A percentile compares a stretch with the other conserved stretches of the same genome.
Conservation (phyloP, 306 rosid species). For the Urtica urens region DNA sequence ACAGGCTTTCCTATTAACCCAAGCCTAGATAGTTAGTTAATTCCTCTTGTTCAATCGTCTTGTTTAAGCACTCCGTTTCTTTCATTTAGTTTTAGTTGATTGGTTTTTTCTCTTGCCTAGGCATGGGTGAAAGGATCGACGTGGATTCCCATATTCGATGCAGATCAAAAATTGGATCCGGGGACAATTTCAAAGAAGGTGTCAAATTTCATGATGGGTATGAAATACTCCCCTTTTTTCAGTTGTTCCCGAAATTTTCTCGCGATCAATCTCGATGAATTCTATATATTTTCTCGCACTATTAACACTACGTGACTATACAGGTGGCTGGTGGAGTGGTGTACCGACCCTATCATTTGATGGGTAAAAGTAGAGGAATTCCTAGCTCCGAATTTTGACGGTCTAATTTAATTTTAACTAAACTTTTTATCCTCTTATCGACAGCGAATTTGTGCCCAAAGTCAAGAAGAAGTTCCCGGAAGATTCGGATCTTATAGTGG, state of each 20-base stretch:
- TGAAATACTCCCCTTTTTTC: no score
- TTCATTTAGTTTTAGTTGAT: background rate
- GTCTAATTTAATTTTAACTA: slow-evolving; percentile 6
- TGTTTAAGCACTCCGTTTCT: background rate
- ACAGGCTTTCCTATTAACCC: no score
- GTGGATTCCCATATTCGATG: slow-evolving; percentile 86
- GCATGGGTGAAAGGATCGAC: slow-evolving; percentile 90
- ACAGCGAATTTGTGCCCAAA: slow-evolving; percentile 65
- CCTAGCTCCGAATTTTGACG: slow-evolving; percentile 5
- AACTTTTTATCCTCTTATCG: slow-evolving; percentile 17
- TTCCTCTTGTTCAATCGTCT: no score
- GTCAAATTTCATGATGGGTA: slow-evolving; percentile 72
- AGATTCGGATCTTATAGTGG: slow-evolving; percentile 76
- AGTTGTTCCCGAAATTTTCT: no score
- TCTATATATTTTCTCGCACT: background rate
- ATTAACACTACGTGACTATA: no score
- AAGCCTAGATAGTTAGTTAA: no score
- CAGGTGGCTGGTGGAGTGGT: slow-evolving; percentile 99
- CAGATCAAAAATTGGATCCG: slow-evolving; percentile 37
- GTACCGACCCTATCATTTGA: slow-evolving; percentile 66
- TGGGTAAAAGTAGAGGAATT: slow-evolving; percentile 34
- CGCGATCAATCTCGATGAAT: background rate
- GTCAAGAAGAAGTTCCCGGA: slow-evolving; percentile 64
- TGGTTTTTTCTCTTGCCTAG: slow-evolving; percentile 33
- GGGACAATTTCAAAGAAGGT: slow-evolving; percentile 63